Evolutionary conservation across 495 filamentous ascomycete genomes (phyloP), one percentile per base, ranked within the genome.

Genomic region (Aspergillus panamensis): DNA sequence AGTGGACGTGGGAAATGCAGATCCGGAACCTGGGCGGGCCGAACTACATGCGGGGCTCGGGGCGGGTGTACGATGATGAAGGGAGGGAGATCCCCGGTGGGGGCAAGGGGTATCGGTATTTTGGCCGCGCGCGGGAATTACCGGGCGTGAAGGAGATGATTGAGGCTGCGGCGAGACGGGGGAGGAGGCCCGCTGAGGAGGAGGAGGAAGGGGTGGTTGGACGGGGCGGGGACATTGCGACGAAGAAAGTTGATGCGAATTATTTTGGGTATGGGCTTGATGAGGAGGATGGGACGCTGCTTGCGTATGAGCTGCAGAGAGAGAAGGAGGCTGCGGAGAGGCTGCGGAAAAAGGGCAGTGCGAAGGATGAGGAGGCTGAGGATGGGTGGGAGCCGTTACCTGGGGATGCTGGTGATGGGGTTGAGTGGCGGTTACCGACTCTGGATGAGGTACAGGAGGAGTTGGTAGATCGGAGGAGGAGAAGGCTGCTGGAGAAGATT

Each of bases 91-190:
- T 98, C 6, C 87, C 88, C 1, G 94, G 94, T 2, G 89, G 87
- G 31, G 91, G 91, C 19, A 94, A 90, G 68, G 92, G 92, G 19
- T 96, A 96, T 74, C 81, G 86, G 72, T 96, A 96, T 71, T 98
- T 96, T 75, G 94, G 94, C 1, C 80, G 94, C 8, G 94, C 93
- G 53, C 81, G 84, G 63, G 94, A 97, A 69, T 71, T 98, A 35
- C 94, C 94, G 3, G 94, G 94, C 42, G 94, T 98, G 3, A 97
- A 96, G 72, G 94, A 98, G 75, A 79, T 98, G 74, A 96, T 98
- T 68, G 94, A 97, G 68, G 85, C 87, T 5, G 84, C 88, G 17
- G 78, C 80, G 14, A 60, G 71, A 49, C 66, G 69, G 14, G 69
- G 66, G 16, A 78, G 80, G 16, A 83, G 86, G 55, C 89, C 86